Base-by-base conservation (phyloP, 129 eudicot genomes). In the Flaveria trinervia region DNA sequence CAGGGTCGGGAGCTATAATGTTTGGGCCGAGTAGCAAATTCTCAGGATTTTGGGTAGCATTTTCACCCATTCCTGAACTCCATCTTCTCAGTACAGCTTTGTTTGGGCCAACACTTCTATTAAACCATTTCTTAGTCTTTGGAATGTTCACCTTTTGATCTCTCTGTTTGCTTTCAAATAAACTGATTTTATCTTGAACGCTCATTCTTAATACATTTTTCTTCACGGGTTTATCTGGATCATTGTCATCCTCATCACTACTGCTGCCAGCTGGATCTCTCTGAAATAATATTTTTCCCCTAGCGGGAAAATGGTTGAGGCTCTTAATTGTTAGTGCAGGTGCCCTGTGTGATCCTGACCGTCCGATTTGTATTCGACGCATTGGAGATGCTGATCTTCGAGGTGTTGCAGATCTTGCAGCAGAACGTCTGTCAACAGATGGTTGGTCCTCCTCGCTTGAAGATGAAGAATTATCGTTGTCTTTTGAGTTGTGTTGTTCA, bases 341-440 rank as follows among this genome's bases (percentile, higher is more conserved):
- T 3, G 97, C 82, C 82, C 96, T 82, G 20, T 87, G 96, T 14
- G 99, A 86, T 66, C 97, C 97, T 30, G 92, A 87, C 55, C 96
- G 86, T 28, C 99, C 99, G 11, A 94, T 89, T 82, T 94, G 97
- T 74, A 94, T 52, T 84, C 96, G 86, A 51, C 96, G 79, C 97
- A 94, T 91, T 4, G 99, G 99, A 77, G 99, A 94, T 68, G 97
- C 93, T 50, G 96, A 91, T 79, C 99, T 84, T 89, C 96, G 86
- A 18, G 99, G 99, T 26, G 99, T 81, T 68, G 90, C 85, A 57
- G 92, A 89, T 70, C 97, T 87, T 69, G 76, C 55, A 33, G 81
- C 81, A 5, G 87, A 71, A 73, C 94, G 83, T 81, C 97, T 89
- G 74, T 89, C 97, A 62, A 78, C 84, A 33, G 90, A 76, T 73